Evolutionary conservation across 345 rosid species (phyloP), one percentile per base, ranked within the genome.

Genomic region (Populus davidiana): DNA sequence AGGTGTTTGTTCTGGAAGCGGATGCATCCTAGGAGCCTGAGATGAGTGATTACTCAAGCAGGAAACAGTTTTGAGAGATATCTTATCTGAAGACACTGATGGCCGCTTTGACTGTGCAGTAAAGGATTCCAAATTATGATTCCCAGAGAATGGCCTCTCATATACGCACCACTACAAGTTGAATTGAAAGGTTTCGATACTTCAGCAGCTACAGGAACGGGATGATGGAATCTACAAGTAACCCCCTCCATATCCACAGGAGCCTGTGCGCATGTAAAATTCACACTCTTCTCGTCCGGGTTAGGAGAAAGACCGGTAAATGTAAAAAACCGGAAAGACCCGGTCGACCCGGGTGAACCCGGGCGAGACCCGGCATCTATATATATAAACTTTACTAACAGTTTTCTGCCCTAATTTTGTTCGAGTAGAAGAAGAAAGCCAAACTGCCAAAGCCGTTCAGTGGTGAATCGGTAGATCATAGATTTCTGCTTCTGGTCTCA

Each of bases 11-110:
- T 29, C 41, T 12, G 18, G 21, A 66, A 13, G 41, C 7, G 41
- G 25, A 21, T 36, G 38, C 38, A 6, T 10, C 71, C 61, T 69
- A 35, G 25, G 66, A 23, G 68, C 41, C 47, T n/a, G 49, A 41
- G 67, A 62, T 67, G 80, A 71, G 41, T 43, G 63, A 43, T 70
- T 67, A 67, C 80, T 39, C 64, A 76, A 69, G 72, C 35, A 71
- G 56, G 73, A 31, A 79, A n/a, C n/a, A 27, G 71, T 70, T 23
- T 71, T 47, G 70, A 33, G 31, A 59, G 47, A 59, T 38, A 17
- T 52, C 43, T 39, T 39, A 69, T 77, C 50, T 21, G 61, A 70
- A 70, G 79, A 54, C 75, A 39, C 50, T n/a, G 67, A 25, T 63
- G 56, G 20, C 50, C 5, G 21, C 5, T 44, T n/a, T 8, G 33